These are phyloP conservation scores for Sporothrix curviconia DNA, from an alignment of 2,329 filamentous ascomycete species.

Conservation along the genomic window DNA sequence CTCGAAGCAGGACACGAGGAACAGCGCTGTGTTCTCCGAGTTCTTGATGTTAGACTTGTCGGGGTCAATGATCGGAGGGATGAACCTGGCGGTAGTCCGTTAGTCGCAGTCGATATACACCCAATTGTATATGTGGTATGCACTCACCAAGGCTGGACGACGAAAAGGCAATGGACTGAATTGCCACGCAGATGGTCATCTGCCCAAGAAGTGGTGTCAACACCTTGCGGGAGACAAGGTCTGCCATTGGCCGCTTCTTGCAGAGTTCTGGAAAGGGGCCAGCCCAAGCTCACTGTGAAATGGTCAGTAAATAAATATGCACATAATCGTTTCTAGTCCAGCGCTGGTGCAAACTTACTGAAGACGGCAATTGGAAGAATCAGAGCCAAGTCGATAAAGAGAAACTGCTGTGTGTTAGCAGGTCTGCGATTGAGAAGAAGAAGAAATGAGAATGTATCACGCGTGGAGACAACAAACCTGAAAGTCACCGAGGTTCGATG, in stretches of 20 bases:
- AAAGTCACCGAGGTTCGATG: slow-evolving; percentile 92
- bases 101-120: too few relatives aligned
- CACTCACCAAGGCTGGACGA: slow-evolving; percentile 80
- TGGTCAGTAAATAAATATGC: too few relatives aligned
- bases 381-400: slow-evolving; percentile 88
- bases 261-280: slow-evolving; percentile 72
- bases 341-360: slow-evolving; percentile 45
- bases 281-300: slow-evolving; percentile 87
- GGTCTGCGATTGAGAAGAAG: slow-evolving; percentile 7
- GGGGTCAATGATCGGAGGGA: slow-evolving; percentile 68
- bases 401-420: slow-evolving; percentile 59
- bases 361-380: slow-evolving; percentile 96
- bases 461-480: slow-evolving; percentile 47
- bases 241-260: slow-evolving; percentile 81
- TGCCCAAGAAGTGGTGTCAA: slow-evolving; percentile 84
- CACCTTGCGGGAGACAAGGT: slow-evolving; percentile 87
- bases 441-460: neutral
- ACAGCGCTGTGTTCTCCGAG: slow-evolving; percentile 87
- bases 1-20: slow-evolving; percentile 86
- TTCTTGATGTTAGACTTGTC: slow-evolving; percentile 83
- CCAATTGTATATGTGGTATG: too few relatives aligned
- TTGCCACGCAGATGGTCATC: slow-evolving; percentile 69
- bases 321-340: too few relatives aligned
- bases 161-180: slow-evolving; percentile 70
- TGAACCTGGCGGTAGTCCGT: too few relatives aligned